Conservation (phyloP, 768 basidiomycete species). For the Suillus cothurnatus region DNA sequence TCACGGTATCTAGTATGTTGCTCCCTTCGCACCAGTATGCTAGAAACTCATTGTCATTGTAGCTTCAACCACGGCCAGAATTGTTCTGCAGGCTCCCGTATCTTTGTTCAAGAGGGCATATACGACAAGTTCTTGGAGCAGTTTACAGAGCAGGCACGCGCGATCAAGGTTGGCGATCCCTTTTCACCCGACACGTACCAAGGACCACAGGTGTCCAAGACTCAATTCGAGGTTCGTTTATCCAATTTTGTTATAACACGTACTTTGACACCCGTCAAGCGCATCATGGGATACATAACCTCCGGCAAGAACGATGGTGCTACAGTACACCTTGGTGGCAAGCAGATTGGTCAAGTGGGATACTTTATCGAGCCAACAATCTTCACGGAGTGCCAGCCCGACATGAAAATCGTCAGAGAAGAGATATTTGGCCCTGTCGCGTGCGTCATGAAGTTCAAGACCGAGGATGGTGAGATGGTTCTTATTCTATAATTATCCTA, state of each 20-base stretch:
- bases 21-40: background rate
- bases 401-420: no score
- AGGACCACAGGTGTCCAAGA: slow-evolving; percentile 52
- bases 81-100: slow-evolving; percentile 58
- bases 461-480: slow-evolving; percentile 32
- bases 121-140: slow-evolving; percentile 57
- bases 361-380: slow-evolving; percentile 49
- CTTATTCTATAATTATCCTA: background rate
- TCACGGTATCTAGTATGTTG: slow-evolving; percentile 70
- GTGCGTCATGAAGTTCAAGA: slow-evolving; percentile 47
- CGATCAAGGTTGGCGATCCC: slow-evolving; percentile 45
- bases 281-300: slow-evolving; percentile 52
- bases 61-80: slow-evolving; percentile 46
- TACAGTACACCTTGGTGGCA: slow-evolving; percentile 46
- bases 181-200: slow-evolving; percentile 43
- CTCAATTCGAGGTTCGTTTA: slow-evolving; percentile 43
- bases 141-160: slow-evolving; percentile 39
- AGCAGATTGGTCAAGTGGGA: slow-evolving; percentile 42
- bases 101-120: slow-evolving; percentile 56
- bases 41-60: slow-evolving; percentile 22
- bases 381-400: no score
- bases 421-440: slow-evolving; percentile 53
- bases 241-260: background rate
- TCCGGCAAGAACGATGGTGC: slow-evolving; percentile 53
- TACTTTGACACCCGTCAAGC: slow-evolving; percentile 25